Evolutionary conservation across 257 asterid species (phyloP), one percentile per base, ranked within the genome.

Genomic region (Jasminum sambac): DNA sequence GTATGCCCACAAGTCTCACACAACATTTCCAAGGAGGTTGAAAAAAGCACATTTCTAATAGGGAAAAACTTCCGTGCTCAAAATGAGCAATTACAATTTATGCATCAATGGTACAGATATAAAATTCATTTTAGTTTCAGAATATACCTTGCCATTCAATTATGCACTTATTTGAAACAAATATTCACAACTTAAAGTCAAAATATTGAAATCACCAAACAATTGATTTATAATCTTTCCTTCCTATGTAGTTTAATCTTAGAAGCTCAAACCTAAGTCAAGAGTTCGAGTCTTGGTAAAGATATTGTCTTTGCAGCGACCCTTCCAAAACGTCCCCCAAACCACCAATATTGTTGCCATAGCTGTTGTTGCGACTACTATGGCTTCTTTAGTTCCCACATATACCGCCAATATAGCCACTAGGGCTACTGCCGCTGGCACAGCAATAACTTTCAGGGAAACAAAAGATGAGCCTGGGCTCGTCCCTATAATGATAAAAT

Each of bases 221-320:
- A 55, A 23, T 6, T 23, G 70, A 73, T 75, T 68, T 79, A 40
- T 67, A 21, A 72, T 68, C 71, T 72, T 69, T 80, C 67, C 82
- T 78, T 55, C 75, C 76, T 84, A 76, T 64, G 80, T 80, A 44
- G 74, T 76, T 83, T 79, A 80, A 69, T 85, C 80, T 79, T 78
- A 84, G 75, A 85, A 80, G 84, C 67, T 82, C 96, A 79, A 86
- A 92, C 98, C 98, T 85, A 90, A 86, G 85, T 82, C 91, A 79
- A 79, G 86, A 77, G 85, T 85, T 83, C 50, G 88, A 84, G 81
- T 85, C 92, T 92, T 86, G 84, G 89, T 73, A 82, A 90, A 75
- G 81, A 79, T 82, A 85, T 74, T 78, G 78, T 75, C 84, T 79
- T 77, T 87, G 93, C 71, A 68, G 83, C 84, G 66, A 77, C 82